Conservation (phyloP, 257 asterid genomes). For the Fraxinus anomala region DNA sequence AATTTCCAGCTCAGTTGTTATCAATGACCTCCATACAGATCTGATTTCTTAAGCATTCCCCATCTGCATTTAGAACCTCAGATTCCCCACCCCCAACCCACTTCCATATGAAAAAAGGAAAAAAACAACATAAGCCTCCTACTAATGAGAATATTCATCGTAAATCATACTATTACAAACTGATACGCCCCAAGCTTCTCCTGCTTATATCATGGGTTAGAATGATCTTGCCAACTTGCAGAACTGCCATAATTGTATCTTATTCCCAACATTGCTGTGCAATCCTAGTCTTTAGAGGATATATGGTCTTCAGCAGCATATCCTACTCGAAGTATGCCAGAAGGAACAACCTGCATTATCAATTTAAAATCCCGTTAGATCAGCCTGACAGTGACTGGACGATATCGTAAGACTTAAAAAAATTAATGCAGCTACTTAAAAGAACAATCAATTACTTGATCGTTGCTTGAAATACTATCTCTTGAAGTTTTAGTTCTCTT, state of each 20-base stretch:
- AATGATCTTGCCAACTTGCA: neutral
- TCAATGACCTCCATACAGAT: neutral
- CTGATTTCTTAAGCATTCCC: neutral
- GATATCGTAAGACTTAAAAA: neutral
- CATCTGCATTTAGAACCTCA: too few species aligned
- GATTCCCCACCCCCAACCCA: neutral
- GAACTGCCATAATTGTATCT: neutral
- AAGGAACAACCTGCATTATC: constrained; percentile 48
- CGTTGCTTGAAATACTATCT: constrained; percentile 29
- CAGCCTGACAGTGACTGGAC: neutral
- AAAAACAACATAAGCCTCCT: neutral
- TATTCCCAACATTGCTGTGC: neutral
- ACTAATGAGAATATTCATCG: neutral
- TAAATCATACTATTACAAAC: neutral
- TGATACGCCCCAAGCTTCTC: neutral
- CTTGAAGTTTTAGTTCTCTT: constrained; percentile 38
- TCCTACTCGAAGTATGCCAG: constrained; percentile 21
- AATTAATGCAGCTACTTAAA: constrained; percentile 5
- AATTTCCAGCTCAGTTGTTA: neutral
- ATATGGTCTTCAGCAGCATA: constrained; percentile 22
- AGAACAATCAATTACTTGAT: constrained; percentile 42
- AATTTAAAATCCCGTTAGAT: neutral
- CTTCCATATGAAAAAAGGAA: too few species aligned
- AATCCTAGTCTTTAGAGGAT: constrained; percentile 28
- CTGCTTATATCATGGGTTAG: neutral